Evolutionary conservation across 164 flowering plant genomes (phyloP), one percentile per base, ranked within the genome.

Genomic region (Macadamia tetraphylla): DNA sequence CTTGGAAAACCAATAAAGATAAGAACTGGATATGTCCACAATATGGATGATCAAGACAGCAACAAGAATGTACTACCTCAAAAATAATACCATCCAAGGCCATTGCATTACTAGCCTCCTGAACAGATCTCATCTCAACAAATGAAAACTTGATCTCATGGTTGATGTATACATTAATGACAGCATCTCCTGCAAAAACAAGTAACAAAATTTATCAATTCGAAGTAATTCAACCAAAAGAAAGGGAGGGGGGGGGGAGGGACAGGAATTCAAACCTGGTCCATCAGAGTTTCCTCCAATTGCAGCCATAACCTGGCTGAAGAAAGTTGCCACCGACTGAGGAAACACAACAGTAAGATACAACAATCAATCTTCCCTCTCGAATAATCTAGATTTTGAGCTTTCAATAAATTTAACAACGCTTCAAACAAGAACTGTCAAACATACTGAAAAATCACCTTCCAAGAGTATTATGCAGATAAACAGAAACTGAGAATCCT

Each of bases 121-220:
- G 98, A 68, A 95, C 98, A 62, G 99, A 95, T 76, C 98, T 86
- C 99, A 95, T 95, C 81, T 95, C 99, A 76, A 95, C 99, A 81
- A 95, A 95, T 68, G 99, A 98, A 81, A 95, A 95, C 82, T 95
- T 95, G 86, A 92, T 95, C 74, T 95, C 99, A 80, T 95, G 98
- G 77, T 95, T 95, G 67, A 95, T 95, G 70, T 95, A 95, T 7
- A 95, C 99, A 81, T 95, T 90, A 29, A 95, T 97, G 69, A 95
- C 98, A 68, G 98, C 99, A 89, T 95, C 99, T 40, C 99, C 99
- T 94, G 81, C 42, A 69, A 60, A 73, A 62, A 23, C 40, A 69
- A 46, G 60, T 23, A 63, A 63, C 15, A 14, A n/a, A 67, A 29
- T 8, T 3, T 4, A 48, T 32, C 13, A 1, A 3, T 46, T 46